Evolutionary conservation across 768 basidiomycete species (phyloP), one percentile per base, ranked within the genome.

Genomic region (Mycena chlorophos): DNA sequence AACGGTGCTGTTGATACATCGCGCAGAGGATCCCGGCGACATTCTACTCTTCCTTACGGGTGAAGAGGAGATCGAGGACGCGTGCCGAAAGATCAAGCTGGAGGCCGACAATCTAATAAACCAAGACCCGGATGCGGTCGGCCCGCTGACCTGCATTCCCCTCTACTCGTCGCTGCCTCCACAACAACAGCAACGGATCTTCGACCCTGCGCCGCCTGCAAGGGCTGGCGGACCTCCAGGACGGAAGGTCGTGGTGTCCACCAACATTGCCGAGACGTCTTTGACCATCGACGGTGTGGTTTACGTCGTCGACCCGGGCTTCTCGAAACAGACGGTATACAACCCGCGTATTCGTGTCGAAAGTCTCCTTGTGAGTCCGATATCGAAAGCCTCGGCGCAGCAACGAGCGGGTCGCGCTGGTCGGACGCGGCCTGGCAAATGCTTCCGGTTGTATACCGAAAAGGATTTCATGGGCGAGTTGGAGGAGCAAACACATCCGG

Each of bases 201-300:
- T 98, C 70, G 96, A 98, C 63, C 79, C 91, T 0, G 77, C 95
- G 1, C 96, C 96, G 6, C 62, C 77, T 3, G 69, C 93, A 0
- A 75, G 79, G 2, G 75, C 81, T 0, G 85, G 77, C 48, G 88
- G 93, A 1, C 88, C 93, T 0, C 87, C 89, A 0, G 96, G 96
- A 0, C 84, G 96, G 56, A 99, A 99, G 70, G 83, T 98, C 40
- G 90, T 99, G 28, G 78, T 99, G 1, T 92, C 94, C 8, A 99
- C 96, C 26, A 99, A 98, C 68, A 94, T 98, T 55, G 97, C 97
- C 3, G 96, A 99, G 72, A 98, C 96, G 2, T 96, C 94, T 2
- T 74, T 98, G 39, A 99, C 96, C 2, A 98, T 99, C 55, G 96
- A 99, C 63, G 96, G 96, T 20, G 98, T 99, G 65, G 95, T 99